Percentiles rank a stretch among this genome's conserved stretches.
phyloP scores from a whole-genome alignment of 140 eudicot genomes.

The Erigeron philadelphicus region DNA sequence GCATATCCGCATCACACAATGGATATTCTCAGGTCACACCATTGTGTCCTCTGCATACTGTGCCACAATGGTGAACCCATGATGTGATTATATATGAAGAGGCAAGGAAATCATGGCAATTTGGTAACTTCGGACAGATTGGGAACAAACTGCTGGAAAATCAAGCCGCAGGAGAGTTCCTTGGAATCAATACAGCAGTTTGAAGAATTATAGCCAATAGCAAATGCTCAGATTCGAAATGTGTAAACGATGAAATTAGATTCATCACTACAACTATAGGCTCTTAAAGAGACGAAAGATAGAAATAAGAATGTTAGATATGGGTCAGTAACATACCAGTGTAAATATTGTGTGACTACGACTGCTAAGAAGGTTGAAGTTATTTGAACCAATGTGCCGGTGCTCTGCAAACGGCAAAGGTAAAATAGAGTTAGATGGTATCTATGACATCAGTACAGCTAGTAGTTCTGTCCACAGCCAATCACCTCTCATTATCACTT shows the following conservation, averaged over 20 bases:
- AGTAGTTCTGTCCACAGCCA: conserved; percentile 18
- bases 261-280: conserved; percentile 8
- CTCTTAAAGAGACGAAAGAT: conserved; percentile 4
- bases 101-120: no score
- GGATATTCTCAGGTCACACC: no score
- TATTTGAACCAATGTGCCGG: conserved; percentile 96
- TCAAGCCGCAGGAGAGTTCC: not conserved
- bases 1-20: no score
- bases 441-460: not conserved
- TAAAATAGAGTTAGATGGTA: conserved; percentile 21
- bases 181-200: not conserved
- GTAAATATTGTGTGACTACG: conserved; percentile 98
- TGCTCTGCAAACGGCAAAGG: conserved; percentile 61
- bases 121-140: not conserved
- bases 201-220: conserved; percentile 5
- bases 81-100: not conserved
- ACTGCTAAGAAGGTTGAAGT: conserved; percentile 87
- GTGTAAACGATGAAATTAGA: not conserved
- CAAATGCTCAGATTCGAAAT: conserved; percentile 2
- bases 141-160: conserved; percentile 3
- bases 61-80: not conserved
- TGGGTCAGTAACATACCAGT: conserved; percentile 52
- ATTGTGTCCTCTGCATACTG: no score
- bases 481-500: conserved; percentile 5
- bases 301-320: not conserved